These are phyloP conservation scores for Chalciporus sp. DNA, from an alignment of 1,284 basidiomycete genomes.

Conservation along the genomic window DNA sequence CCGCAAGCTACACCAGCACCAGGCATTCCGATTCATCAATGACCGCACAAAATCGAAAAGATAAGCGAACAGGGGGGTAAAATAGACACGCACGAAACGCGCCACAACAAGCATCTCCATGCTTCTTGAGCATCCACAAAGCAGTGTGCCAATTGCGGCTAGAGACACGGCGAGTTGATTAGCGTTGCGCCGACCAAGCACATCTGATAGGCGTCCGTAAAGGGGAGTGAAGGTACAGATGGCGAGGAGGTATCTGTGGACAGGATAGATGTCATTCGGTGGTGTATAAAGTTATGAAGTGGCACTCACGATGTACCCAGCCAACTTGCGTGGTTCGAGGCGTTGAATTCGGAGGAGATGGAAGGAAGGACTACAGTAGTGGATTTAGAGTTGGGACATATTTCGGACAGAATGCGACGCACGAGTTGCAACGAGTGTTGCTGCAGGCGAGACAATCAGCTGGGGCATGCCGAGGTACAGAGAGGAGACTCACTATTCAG, in stretches of 20 bases:
- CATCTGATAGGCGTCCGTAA: conserved; percentile 19
- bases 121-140: conserved; percentile 14
- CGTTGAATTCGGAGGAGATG: conserved; percentile 22
- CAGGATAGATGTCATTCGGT: background rate
- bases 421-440: background rate
- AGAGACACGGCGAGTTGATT: conserved; percentile 16
- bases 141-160: conserved; percentile 13
- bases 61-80: background rate
- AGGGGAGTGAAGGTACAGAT: conserved; percentile 20
- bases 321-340: conserved; percentile 23
- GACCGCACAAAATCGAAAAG: background rate
- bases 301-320: conserved; percentile 17
- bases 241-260: conserved; percentile 17
- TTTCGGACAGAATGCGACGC: background rate
- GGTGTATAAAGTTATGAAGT: background rate
- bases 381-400: background rate
- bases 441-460: background rate
- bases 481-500: background rate
- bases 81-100: conserved; percentile 14
- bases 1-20: background rate
- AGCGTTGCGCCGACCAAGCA: conserved; percentile 14
- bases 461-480: background rate
- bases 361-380: conserved; percentile 16
- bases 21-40: conserved; percentile 7
- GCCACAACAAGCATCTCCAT: conserved; percentile 14